A percentile compares a stretch with the other conserved stretches of the same genome.
Evolutionary conservation across 768 basidiomycete genomes (phyloP).

Genomic region (Exsudoporus frostii): DNA sequence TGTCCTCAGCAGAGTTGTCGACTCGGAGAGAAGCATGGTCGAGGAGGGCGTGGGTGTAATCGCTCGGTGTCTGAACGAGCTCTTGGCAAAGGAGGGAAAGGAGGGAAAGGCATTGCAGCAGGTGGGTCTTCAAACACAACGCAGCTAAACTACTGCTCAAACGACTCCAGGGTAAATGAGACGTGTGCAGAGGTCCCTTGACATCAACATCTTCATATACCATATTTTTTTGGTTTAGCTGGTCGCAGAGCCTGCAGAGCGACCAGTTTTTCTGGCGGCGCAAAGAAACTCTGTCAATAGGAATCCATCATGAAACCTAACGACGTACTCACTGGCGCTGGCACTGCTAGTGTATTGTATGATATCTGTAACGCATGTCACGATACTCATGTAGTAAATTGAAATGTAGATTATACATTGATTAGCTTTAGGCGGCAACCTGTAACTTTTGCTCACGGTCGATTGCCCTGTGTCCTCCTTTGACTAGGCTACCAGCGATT

Average conservation of each 20-base stretch:
- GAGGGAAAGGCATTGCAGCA: constrained; percentile 24
- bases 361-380: constrained; percentile 14
- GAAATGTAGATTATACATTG: constrained; percentile 12
- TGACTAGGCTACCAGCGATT: not conserved
- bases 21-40: constrained; percentile 49
- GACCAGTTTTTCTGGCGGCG: constrained; percentile 17
- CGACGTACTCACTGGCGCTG: constrained; percentile 5
- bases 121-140: constrained; percentile 13
- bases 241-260: constrained; percentile 1
- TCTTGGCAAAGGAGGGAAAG: constrained; percentile 45
- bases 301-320: constrained; percentile 4
- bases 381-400: not conserved
- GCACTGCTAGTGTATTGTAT: constrained; percentile 15
- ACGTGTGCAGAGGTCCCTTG: not conserved
- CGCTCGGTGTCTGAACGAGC: constrained; percentile 63
- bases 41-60: constrained; percentile 65
- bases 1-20: constrained; percentile 48
- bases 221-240: not conserved
- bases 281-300: constrained; percentile 12
- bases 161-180: constrained; percentile 19
- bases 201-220: not conserved
- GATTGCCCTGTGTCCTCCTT: not conserved
- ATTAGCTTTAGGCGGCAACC: not conserved
- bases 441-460: not conserved
- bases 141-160: not conserved